Conservation (phyloP, 2,329 filamentous ascomycete species). For the Venturia effusa region DNA sequence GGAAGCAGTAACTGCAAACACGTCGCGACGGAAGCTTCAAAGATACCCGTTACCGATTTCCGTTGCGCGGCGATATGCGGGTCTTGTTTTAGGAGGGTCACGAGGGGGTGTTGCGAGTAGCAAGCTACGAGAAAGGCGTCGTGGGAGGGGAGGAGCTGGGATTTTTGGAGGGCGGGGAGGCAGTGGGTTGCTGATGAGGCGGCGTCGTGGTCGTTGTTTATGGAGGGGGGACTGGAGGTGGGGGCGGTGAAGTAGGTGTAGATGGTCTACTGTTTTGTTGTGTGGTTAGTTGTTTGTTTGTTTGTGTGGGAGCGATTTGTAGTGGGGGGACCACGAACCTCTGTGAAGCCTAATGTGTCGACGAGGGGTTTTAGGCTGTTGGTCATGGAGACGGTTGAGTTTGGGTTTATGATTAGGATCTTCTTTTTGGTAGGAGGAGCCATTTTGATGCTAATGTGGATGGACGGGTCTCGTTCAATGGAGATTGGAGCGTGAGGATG, state of each 20-base stretch:
- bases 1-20: constrained; percentile 46
- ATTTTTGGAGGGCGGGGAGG: constrained; percentile 39
- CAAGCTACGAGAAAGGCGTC: constrained; percentile 81
- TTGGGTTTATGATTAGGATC: constrained; percentile 69
- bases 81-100: constrained; percentile 45
- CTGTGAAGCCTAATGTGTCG: constrained; percentile 31
- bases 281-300: constrained; percentile 24
- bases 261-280: constrained; percentile 29
- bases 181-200: constrained; percentile 51
- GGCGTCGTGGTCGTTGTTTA: constrained; percentile 66
- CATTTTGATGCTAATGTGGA: not conserved
- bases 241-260: constrained; percentile 59
- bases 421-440: not conserved
- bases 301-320: constrained; percentile 11
- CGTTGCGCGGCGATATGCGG: constrained; percentile 24
- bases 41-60: constrained; percentile 66
- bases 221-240: constrained; percentile 57
- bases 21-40: constrained; percentile 67
- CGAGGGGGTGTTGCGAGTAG: constrained; percentile 75
- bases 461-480: not conserved
- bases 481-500: not conserved
- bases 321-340: constrained; percentile 20
- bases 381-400: constrained; percentile 66
- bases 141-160: constrained; percentile 38
- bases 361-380: constrained; percentile 46